These are phyloP conservation scores for Chenopodium album DNA, from an alignment of 148 eudicot genomes.

Conservation along the genomic window DNA sequence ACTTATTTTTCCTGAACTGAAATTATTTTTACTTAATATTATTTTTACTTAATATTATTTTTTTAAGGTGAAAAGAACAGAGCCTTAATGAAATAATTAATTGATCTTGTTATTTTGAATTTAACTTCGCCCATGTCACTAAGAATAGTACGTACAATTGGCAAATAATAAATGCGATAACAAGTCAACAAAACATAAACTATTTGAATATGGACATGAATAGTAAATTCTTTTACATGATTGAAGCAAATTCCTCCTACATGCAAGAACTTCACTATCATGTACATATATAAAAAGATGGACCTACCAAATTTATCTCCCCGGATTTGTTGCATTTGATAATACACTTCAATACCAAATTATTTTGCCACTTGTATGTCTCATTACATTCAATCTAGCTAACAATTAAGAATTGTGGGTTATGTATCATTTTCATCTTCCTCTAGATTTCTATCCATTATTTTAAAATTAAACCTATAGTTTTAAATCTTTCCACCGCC, in stretches of 20 bases:
- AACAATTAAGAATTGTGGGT: not conserved
- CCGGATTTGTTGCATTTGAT: not conserved
- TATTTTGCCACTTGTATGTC: constrained; percentile 23
- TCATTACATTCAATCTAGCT: not conserved
- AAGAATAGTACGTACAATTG: no score
- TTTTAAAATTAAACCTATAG: not conserved
- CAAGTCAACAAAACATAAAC: not conserved
- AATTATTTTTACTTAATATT: no score
- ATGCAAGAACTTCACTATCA: constrained; percentile 4
- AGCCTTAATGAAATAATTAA: no score
- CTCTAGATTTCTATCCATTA: not conserved
- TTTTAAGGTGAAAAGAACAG: no score
- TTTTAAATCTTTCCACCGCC: constrained; percentile 8
- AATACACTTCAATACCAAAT: not conserved
- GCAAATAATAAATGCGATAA: not conserved
- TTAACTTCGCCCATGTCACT: no score
- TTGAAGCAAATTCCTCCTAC: constrained; percentile 1
- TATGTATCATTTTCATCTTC: not conserved
- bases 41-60: no score
- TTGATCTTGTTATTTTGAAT: no score
- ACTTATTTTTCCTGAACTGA: no score
- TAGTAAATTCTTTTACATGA: not conserved
- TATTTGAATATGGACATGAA: not conserved
- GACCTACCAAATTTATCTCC: not conserved
- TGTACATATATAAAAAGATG: not conserved